A percentile compares a stretch with the other conserved stretches of the same genome.
Conservation (phyloP, 208 protist species). For the Trypanosoma scelopori region DNA sequence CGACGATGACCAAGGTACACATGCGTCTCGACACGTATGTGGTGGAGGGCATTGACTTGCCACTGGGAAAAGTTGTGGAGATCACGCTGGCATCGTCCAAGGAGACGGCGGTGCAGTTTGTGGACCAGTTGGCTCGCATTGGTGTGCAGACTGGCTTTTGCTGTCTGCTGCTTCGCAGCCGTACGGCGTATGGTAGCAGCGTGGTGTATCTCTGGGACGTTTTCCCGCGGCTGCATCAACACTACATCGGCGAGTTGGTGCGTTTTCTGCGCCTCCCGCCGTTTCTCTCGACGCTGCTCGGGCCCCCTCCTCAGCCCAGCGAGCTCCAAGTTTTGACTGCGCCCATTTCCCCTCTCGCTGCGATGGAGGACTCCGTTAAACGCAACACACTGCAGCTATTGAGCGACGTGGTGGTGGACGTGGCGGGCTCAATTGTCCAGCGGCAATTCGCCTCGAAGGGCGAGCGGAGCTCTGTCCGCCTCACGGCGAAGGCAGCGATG, state of each 20-base stretch:
- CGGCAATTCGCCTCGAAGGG: no score
- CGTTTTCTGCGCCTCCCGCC: slow-evolving; percentile 45
- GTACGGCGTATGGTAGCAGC: slow-evolving; percentile 40
- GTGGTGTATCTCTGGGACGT: slow-evolving; percentile 79
- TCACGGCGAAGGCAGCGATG: slow-evolving; percentile 23
- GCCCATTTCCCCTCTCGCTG: slow-evolving; percentile 35
- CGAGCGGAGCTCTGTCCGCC: background rate
- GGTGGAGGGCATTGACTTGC: slow-evolving; percentile 55
- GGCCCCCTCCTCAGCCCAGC: slow-evolving; percentile 27
- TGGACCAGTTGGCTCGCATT: slow-evolving; percentile 57
- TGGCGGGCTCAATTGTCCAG: slow-evolving; percentile 23
- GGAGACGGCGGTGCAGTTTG: slow-evolving; percentile 38
- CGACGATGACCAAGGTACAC: slow-evolving; percentile 57
- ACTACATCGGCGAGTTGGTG: slow-evolving; percentile 54
- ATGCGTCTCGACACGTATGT: slow-evolving; percentile 52
- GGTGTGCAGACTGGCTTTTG: slow-evolving; percentile 49
- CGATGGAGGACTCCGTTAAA: slow-evolving; percentile 63
- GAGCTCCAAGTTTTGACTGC: slow-evolving; percentile 46
- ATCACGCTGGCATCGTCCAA: slow-evolving; percentile 36
- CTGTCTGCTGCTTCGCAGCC: slow-evolving; percentile 42
- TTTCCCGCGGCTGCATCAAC: slow-evolving; percentile 68
- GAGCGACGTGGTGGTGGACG: slow-evolving; percentile 65
- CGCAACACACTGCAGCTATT: slow-evolving; percentile 47
- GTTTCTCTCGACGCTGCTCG: slow-evolving; percentile 59
- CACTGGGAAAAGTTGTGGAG: slow-evolving; percentile 48